Evolutionary conservation across 345 rosid species (phyloP), one percentile per base, ranked within the genome.

Genomic region (Arabidopsis arenosa): DNA sequence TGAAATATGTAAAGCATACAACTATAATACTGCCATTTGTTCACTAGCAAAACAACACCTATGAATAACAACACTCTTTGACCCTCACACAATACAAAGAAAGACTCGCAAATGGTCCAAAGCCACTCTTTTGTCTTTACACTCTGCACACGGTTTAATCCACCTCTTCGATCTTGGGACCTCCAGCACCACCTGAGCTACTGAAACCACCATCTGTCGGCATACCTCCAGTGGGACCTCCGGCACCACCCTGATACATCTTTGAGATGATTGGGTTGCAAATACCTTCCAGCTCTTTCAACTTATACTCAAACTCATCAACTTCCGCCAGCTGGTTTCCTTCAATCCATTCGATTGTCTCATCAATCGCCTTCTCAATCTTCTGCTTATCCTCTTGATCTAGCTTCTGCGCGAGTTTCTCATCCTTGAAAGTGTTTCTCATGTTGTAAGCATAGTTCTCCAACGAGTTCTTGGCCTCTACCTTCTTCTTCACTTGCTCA

Each of bases 81-180:
- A 49, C 11, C 15, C 37, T 44, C 18, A 14, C 49, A 61, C 5
- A 5, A 37, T 26, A 55, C 75, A 18, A 63, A 64, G 39, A 6
- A 54, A 43, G 35, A 76, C 63, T 32, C 37, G 7, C 7, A 35
- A 30, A 35, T 30, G 33, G 54, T 11, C 2, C 57, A 62, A 8
- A 17, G 11, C 44, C 52, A 76, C 65, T 43, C 12, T 52, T 1
- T 23, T 13, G 5, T 49, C 39, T 47, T 26, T 12, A 5, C 63
- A 64, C 26, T 36, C 21, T 5, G 6, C 28, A 11, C 10, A 63
- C 35, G 12, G 30, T 66, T 60, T 66, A 85, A 26, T 83, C 88
- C 26, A 85, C 86, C 52, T 85, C 88, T 65, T 85, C 88, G 13
- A 85, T 83, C 84, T 83, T 83, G 0, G 86, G 88, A 44, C 88